Evolutionary conservation across 768 basidiomycete species (phyloP), one percentile per base, ranked within the genome.

Genomic region (Suillus brevipes): DNA sequence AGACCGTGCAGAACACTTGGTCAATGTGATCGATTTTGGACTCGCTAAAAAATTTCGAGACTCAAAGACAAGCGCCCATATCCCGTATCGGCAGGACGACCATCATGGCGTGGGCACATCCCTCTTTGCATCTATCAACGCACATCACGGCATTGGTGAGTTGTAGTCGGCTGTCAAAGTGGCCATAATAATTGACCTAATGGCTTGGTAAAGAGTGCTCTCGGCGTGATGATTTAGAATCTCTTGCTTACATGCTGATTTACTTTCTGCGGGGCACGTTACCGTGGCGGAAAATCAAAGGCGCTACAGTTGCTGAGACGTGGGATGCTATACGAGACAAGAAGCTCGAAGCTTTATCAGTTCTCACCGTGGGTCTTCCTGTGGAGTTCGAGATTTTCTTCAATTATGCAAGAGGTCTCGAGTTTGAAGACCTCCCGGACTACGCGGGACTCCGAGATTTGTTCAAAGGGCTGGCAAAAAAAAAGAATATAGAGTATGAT

Each of bases 1-100:
- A 55, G 87, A 87, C 67, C 89, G 87, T 67, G 80, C 85, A 75
- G 73, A 84, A 0, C 83, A 84, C 70, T 78, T 89, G 71, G 95
- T 99, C 74, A 97, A 99, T 76, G 92, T 99, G 69, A 93, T 93
- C 70, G 91, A 93, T 79, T 93, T 93, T 77, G 91, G 91, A 16
- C 88, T 93, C 55, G 90, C 91, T 0, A 91, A 91, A 74, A 89
- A 89, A 69, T 93, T 84, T 72, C 85, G 89, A 25, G 90, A 92
- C 70, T 70, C 86, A 6, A 81, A 81, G 34, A 90, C 89, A 0
- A 83, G 83, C 25, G 80, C 79, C 50, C 91, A 92, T 71, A 85
- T 92, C 64, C 85, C 90, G 4, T 91, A 89, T 79, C 84, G 83
- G 67, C 89, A 89, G 65, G 88, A 89, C 65, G 85, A 85, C n/a